A percentile compares a stretch with the other conserved stretches of the same genome.
Conservation (phyloP, 495 filamentous ascomycete species). For the Podospora sp. region DNA sequence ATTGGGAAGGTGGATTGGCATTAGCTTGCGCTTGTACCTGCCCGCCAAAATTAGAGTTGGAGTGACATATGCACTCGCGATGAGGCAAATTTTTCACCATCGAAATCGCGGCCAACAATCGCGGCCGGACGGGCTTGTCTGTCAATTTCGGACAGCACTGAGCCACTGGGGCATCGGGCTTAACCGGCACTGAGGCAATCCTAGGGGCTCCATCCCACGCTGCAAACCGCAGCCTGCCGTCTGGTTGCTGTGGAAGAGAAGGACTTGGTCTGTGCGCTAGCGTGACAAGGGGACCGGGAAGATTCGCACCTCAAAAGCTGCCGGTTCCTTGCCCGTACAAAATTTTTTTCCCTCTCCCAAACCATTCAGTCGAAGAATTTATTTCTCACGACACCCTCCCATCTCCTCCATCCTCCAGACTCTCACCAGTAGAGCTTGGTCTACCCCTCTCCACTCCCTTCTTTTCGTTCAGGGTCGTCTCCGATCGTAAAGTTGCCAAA, state of each 20-base stretch:
- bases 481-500: constrained; percentile 54
- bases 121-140: constrained; percentile 3
- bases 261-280: constrained; percentile 33
- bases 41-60: constrained; percentile 12
- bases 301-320: constrained; percentile 43
- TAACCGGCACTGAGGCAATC: constrained; percentile 36
- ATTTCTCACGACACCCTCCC: constrained; percentile 40
- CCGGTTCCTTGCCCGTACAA: constrained; percentile 31
- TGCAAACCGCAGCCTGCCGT: constrained; percentile 14
- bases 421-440: constrained; percentile 42
- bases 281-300: constrained; percentile 39
- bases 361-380: constrained; percentile 45
- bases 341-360: constrained; percentile 39
- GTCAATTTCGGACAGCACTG: constrained; percentile 17
- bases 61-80: constrained; percentile 8
- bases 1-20: neutral
- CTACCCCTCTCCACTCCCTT: constrained; percentile 49
- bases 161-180: constrained; percentile 37
- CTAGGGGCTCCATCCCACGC: constrained; percentile 28
- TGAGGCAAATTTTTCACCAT: constrained; percentile 4
- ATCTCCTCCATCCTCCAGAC: constrained; percentile 39
- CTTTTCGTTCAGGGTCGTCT: constrained; percentile 50
- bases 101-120: constrained; percentile 6
- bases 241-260: constrained; percentile 31
- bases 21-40: neutral